phyloP scores from a whole-genome alignment of 2,329 filamentous ascomycete species.

The Erysiphe neolycopersici region DNA sequence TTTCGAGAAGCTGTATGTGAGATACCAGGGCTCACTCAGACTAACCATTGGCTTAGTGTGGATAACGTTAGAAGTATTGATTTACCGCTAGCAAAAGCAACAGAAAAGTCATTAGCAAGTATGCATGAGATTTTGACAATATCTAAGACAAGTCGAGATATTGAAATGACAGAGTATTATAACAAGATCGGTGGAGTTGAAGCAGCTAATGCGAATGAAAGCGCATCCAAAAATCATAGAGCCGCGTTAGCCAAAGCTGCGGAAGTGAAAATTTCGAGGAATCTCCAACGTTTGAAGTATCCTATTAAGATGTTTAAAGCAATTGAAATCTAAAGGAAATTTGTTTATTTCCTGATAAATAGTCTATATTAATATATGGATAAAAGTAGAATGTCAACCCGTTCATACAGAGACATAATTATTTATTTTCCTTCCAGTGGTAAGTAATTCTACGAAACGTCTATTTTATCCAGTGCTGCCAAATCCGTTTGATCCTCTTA shows the following conservation, averaged over 20 bases:
- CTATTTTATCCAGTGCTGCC: constrained; percentile 45
- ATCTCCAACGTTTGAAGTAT: constrained; percentile 37
- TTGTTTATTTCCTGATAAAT: not conserved
- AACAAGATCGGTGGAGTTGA: constrained; percentile 16
- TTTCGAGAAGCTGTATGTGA: constrained; percentile 54
- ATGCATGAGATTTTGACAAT: constrained; percentile 66
- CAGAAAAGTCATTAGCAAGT: constrained; percentile 66
- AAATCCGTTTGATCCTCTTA: constrained; percentile 72
- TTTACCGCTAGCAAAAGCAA: constrained; percentile 58
- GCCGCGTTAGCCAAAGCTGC: constrained; percentile 44
- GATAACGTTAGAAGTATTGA: constrained; percentile 43
- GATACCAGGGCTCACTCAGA: constrained; percentile 21
- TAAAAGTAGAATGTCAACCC: too few relatives aligned
- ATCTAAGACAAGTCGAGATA: constrained; percentile 38
- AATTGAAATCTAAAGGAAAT: constrained; percentile 3
- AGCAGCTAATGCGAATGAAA: constrained; percentile 17
- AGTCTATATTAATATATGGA: not conserved
- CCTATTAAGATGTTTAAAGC: constrained; percentile 40
- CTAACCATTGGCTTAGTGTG: constrained; percentile 45
- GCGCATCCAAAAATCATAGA: constrained; percentile 3
- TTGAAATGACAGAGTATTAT: constrained; percentile 28
- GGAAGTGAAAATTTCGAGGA: constrained; percentile 61
- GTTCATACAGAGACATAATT: too few relatives aligned
- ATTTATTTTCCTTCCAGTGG: too few relatives aligned
- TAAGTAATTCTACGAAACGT: too few relatives aligned